Evolutionary conservation across 495 filamentous ascomycete species (phyloP).

Genomic region (Lasiosphaeria hispida): DNA sequence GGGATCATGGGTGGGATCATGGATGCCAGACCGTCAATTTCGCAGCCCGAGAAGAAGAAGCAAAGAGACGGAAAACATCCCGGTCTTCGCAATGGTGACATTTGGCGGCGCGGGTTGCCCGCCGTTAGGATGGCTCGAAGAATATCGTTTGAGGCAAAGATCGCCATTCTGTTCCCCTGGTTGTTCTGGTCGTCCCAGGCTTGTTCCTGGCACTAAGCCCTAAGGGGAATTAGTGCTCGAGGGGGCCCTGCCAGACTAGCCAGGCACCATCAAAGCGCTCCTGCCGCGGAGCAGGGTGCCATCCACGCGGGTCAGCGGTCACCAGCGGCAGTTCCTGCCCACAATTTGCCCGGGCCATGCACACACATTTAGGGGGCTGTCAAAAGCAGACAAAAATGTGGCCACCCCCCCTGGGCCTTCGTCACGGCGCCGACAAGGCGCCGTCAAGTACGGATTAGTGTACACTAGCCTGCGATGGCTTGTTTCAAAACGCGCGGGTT

Average conservation of each 20-base stretch:
- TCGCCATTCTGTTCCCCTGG: slow-evolving; percentile 3
- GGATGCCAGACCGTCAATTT: background rate
- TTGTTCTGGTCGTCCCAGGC: slow-evolving; percentile 7
- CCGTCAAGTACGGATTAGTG: no score
- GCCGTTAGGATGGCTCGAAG: slow-evolving; percentile 6
- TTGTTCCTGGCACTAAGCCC: slow-evolving; percentile 13
- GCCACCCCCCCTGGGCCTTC: no score
- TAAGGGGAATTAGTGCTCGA: background rate
- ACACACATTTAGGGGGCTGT: no score
- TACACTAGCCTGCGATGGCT: background rate
- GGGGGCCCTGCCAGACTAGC: background rate
- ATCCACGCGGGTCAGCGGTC: background rate
- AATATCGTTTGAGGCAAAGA: slow-evolving; percentile 16
- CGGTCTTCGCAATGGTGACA: slow-evolving; percentile 2
- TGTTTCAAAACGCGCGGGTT: slow-evolving; percentile 5
- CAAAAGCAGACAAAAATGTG: no score
- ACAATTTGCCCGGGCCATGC: no score
- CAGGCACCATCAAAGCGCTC: slow-evolving; percentile 5
- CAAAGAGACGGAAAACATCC: slow-evolving; percentile 2
- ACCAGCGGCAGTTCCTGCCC: background rate
- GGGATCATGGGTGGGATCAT: no score
- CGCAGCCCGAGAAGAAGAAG: slow-evolving; percentile 1
- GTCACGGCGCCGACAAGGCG: no score
- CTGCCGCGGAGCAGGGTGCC: slow-evolving; percentile 2
- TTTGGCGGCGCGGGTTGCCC: slow-evolving; percentile 8